phyloP scores from a whole-genome alignment of 169 alveolate species.

The Plasmodium yoelii region DNA sequence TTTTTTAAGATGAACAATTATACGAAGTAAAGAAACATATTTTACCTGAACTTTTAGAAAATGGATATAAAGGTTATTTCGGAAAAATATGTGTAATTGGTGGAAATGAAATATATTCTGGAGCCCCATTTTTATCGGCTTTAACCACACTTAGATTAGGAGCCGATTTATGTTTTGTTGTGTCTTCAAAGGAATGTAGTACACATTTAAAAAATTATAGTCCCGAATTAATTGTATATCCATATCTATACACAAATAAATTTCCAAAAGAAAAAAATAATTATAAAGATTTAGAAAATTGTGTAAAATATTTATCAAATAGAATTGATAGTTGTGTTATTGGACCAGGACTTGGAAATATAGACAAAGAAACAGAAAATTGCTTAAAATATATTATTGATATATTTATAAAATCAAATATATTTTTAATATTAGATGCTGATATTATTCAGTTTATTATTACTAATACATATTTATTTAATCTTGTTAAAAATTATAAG shows the following conservation, averaged over 20 bases:
- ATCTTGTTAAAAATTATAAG: conserved; percentile 28
- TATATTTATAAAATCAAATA: conserved; percentile 32
- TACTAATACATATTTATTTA: conserved; percentile 9
- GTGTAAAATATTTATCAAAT: conserved; percentile 79
- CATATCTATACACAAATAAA: conserved; percentile 78
- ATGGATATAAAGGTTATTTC: conserved; percentile 37
- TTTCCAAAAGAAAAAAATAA: conserved; percentile 31
- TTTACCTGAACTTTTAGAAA: conserved; percentile 13
- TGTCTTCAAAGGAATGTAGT: conserved; percentile 91
- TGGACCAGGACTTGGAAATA: conserved; percentile 95
- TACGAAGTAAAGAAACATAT: conserved; percentile 9
- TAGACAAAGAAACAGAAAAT: conserved; percentile 59
- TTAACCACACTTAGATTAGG: conserved; percentile 91
- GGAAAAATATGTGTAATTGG: conserved; percentile 91
- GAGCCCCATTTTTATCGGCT: conserved; percentile 95
- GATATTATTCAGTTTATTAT: conserved; percentile 47
- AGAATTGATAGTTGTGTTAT: conserved; percentile 87
- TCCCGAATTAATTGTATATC: conserved; percentile 95
- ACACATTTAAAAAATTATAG: conserved; percentile 93
- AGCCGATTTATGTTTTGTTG: conserved; percentile 92
- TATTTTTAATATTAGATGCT: conserved; percentile 55
- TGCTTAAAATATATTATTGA: conserved; percentile 23
- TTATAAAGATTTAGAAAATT: conserved; percentile 50
- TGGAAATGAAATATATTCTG: conserved; percentile 93
- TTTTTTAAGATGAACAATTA: conserved; percentile 25